Evolutionary conservation across 345 rosid species (phyloP).

Genomic region (Lepidium didymum): DNA sequence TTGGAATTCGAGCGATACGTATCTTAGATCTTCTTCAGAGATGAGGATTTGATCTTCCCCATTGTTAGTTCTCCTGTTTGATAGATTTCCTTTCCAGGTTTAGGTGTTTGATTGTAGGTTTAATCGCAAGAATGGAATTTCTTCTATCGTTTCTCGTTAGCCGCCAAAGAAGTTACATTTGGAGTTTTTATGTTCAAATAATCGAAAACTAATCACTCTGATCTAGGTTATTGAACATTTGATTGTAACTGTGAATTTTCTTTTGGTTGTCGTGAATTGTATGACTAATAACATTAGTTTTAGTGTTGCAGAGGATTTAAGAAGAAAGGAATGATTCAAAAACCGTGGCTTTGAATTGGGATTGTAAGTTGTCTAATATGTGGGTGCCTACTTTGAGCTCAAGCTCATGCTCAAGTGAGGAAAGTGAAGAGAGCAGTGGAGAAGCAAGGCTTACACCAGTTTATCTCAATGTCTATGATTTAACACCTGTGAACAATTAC

Average conservation of each 20-base stretch:
- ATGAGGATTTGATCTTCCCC: background rate
- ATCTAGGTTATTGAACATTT: background rate
- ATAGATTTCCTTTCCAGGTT: background rate
- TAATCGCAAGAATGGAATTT: no score
- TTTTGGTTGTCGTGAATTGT: background rate
- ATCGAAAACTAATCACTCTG: background rate
- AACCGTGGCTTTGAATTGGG: background rate
- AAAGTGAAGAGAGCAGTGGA: slow-evolving; percentile 40
- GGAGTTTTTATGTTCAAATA: background rate
- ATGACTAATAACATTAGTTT: background rate
- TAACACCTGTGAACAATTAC: slow-evolving; percentile 79
- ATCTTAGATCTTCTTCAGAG: background rate
- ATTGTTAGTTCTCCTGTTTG: background rate
- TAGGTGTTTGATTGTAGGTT: background rate
- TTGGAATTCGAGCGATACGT: background rate
- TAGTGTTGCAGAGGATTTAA: slow-evolving; percentile 9
- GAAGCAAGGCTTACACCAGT: slow-evolving; percentile 32
- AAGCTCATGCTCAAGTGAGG: slow-evolving; percentile 41
- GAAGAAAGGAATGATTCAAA: slow-evolving; percentile 8
- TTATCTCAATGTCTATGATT: slow-evolving; percentile 91
- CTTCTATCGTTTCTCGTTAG: background rate
- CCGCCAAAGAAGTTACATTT: background rate
- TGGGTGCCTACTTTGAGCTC: slow-evolving; percentile 63
- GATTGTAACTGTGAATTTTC: background rate
- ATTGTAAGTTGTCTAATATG: slow-evolving; percentile 36